Conservation (phyloP, 441 rosid genomes). For the Jatropha podagrica region DNA sequence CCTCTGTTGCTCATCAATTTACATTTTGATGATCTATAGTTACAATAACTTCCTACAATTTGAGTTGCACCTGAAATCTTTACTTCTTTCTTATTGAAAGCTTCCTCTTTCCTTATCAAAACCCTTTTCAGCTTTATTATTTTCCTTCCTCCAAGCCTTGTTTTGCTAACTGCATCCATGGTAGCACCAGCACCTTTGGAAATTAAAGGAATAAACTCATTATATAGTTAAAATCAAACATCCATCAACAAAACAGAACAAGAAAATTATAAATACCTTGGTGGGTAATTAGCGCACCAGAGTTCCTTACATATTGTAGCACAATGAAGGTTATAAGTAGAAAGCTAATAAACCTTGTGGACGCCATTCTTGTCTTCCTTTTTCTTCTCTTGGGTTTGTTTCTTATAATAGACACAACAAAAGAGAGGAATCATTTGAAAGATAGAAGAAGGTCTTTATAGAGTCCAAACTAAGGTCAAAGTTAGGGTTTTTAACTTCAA, state of each 20-base stretch:
- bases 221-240: background rate
- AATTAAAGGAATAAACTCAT: background rate
- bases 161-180: slow-evolving; percentile 13
- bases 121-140: slow-evolving; percentile 25
- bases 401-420: slow-evolving; percentile 10
- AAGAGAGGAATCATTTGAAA: slow-evolving; percentile 30
- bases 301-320: slow-evolving; percentile 20
- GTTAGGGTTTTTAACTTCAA: slow-evolving; percentile 26
- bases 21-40: slow-evolving; percentile 15
- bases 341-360: slow-evolving; percentile 25
- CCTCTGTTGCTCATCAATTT: slow-evolving; percentile 21
- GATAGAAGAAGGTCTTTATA: slow-evolving; percentile 32
- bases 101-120: slow-evolving; percentile 13
- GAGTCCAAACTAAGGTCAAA: slow-evolving; percentile 41
- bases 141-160: slow-evolving; percentile 30
- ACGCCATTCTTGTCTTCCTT: slow-evolving; percentile 26
- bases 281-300: slow-evolving; percentile 17
- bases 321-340: slow-evolving; percentile 27
- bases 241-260: background rate
- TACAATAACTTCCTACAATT: slow-evolving; percentile 24
- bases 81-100: slow-evolving; percentile 15
- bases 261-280: slow-evolving; percentile 25
- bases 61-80: slow-evolving; percentile 35
- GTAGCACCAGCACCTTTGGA: slow-evolving; percentile 8
- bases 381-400: slow-evolving; percentile 24